These are phyloP conservation scores for Marasmius sp. DNA, from an alignment of 1,284 basidiomycete species.

Conservation along the genomic window DNA sequence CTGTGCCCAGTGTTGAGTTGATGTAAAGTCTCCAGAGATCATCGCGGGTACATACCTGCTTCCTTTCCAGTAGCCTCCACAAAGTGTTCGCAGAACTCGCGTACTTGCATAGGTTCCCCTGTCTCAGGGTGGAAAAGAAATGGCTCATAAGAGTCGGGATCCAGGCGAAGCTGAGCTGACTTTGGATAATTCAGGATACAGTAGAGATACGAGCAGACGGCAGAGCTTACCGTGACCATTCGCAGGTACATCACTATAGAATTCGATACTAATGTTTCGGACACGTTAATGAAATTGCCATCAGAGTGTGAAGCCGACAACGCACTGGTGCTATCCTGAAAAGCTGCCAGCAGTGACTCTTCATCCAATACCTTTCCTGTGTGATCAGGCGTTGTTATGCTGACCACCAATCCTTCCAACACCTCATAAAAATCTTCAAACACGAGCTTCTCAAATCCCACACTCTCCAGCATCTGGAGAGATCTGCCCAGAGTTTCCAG, in stretches of 20 bases:
- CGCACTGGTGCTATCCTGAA: slow-evolving; percentile 57
- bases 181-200: slow-evolving; percentile 14
- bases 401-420: slow-evolving; percentile 41
- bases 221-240: slow-evolving; percentile 56
- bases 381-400: slow-evolving; percentile 38
- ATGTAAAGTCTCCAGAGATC: background rate
- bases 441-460: slow-evolving; percentile 68
- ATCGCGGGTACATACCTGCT: slow-evolving; percentile 52
- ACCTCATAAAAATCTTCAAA: slow-evolving; percentile 60
- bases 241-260: slow-evolving; percentile 76
- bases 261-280: slow-evolving; percentile 52
- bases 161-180: slow-evolving; percentile 75
- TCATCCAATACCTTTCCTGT: slow-evolving; percentile 37
- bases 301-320: background rate
- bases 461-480: slow-evolving; percentile 51
- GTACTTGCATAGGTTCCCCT: slow-evolving; percentile 55
- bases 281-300: background rate
- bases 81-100: slow-evolving; percentile 72
- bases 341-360: slow-evolving; percentile 45
- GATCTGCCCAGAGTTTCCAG: slow-evolving; percentile 55
- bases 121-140: slow-evolving; percentile 80
- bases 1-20: slow-evolving; percentile 33
- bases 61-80: slow-evolving; percentile 84
- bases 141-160: slow-evolving; percentile 62
- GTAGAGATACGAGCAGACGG: background rate